phyloP scores from a whole-genome alignment of 495 filamentous ascomycete species.

The Amphirosellinia nigrospora region DNA sequence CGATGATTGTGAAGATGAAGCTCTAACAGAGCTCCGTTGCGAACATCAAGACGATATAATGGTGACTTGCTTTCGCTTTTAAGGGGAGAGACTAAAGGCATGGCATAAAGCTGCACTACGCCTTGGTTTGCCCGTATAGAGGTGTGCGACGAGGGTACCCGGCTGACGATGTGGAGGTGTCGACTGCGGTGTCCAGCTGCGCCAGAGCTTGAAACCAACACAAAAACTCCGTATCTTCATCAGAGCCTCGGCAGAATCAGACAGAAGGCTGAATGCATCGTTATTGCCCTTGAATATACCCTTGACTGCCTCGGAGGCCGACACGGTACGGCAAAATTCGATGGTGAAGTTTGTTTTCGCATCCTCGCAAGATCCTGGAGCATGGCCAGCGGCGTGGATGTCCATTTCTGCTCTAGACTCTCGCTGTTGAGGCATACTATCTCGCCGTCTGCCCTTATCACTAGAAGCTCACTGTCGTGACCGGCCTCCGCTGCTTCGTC shows the following conservation, averaged over 20 bases:
- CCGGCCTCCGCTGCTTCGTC: background rate
- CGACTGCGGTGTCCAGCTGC: slow-evolving; percentile 30
- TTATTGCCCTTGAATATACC: slow-evolving; percentile 50
- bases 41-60: slow-evolving; percentile 60
- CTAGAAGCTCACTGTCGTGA: slow-evolving; percentile 39
- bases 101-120: slow-evolving; percentile 37
- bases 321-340: slow-evolving; percentile 46
- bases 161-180: slow-evolving; percentile 54
- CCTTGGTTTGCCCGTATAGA: slow-evolving; percentile 31
- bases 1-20: slow-evolving; percentile 52
- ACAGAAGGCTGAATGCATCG: slow-evolving; percentile 46
- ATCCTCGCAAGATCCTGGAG: slow-evolving; percentile 44
- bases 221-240: slow-evolving; percentile 49
- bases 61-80: slow-evolving; percentile 1
- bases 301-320: slow-evolving; percentile 49
- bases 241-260: slow-evolving; percentile 38
- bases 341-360: slow-evolving; percentile 39
- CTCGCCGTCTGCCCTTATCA: slow-evolving; percentile 47
- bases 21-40: slow-evolving; percentile 61
- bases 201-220: slow-evolving; percentile 46
- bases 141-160: slow-evolving; percentile 39
- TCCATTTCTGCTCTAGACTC: slow-evolving; percentile 49
- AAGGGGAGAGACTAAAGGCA: slow-evolving; percentile 28
- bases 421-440: slow-evolving; percentile 48
- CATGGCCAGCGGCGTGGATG: slow-evolving; percentile 40